Base-by-base conservation (phyloP, 495 filamentous ascomycete genomes). In the Elaphomyces granulatus region DNA sequence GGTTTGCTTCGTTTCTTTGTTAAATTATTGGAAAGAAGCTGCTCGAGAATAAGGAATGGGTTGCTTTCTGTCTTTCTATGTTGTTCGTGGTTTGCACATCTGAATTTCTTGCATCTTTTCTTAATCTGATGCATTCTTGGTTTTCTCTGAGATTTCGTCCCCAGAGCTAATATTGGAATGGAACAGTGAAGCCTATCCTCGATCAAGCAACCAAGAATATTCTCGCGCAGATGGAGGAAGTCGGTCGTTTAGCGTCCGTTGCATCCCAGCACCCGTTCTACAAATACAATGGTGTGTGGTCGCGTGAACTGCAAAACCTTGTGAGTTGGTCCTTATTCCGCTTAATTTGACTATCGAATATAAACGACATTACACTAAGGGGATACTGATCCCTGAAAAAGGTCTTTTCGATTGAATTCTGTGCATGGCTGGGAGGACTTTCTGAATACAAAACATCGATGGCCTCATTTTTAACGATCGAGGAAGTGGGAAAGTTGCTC, bases 181-280 rank as follows among this genome's bases (percentile, higher is more conserved):
- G n/a, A 31, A 46, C 18, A 67, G 64, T 68, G 49, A 60, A 62
- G 43, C 53, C 61, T 15, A 56, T 66, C 8, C 62, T 68, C 32
- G 64, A 66, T 12, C 56, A 63, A 43, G 59, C 56, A 4, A 58
- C 59, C 3, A 49, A 43, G 15, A 56, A 63, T 23, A 66, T 68
- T 37, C 38, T 61, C 38, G 59, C 59, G 8, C 62, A 68, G 45
- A 61, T 61, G 45, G 48, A 64, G 23, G 60, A 68, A 39, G 56
- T 68, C 38, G 41, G 52, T 20, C 60, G 61, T 39, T 73, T 98
- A 34, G 70, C 76, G 34, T 56, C 61, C 32, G 72, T 83, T 36
- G 81, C 86, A 4, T 84, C 86, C 30, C 64, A 80, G 48, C 77
- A 87, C 50, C 87, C 90, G 0, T 98, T 94, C 63, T 96, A 94